These are phyloP conservation scores for Agaricus bisporus DNA, from an alignment of 768 basidiomycete species.

Conservation along the genomic window DNA sequence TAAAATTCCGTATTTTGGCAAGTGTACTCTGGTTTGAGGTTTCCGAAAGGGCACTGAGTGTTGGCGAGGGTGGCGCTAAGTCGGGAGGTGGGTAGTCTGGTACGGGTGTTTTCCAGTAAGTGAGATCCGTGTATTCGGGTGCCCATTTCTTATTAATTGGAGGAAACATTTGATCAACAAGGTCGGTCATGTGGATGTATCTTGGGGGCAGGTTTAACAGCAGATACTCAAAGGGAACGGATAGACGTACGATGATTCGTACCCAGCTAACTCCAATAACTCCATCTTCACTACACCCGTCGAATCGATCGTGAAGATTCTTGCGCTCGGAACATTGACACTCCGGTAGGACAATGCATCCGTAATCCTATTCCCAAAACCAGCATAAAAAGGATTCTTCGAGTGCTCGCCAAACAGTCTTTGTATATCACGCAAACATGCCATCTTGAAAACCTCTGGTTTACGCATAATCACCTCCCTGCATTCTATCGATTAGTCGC, in stretches of 20 bases:
- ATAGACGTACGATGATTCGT: constrained; percentile 81
- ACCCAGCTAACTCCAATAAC: constrained; percentile 91
- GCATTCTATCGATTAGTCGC: constrained; percentile 5
- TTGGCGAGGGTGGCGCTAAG: constrained; percentile 82
- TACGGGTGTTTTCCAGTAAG: constrained; percentile 86
- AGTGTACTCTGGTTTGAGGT: constrained; percentile 68
- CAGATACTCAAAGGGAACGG: not conserved
- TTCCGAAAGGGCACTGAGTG: constrained; percentile 91
- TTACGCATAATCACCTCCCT: constrained; percentile 99
- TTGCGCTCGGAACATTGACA: constrained; percentile 88
- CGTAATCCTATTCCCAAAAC: constrained; percentile 97
- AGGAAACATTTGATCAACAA: constrained; percentile 99
- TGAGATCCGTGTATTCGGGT: constrained; percentile 94
- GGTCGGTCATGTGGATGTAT: constrained; percentile 97
- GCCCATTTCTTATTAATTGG: constrained; percentile 87
- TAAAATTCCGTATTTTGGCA: constrained; percentile 71
- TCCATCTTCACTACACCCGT: constrained; percentile 96
- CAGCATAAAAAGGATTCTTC: constrained; percentile 87
- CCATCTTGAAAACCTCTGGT: constrained; percentile 99
- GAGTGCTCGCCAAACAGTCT: constrained; percentile 73
- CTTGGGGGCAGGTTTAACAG: constrained; percentile 29
- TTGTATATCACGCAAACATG: constrained; percentile 92
- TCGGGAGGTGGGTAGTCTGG: constrained; percentile 77
- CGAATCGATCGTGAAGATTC: constrained; percentile 97
- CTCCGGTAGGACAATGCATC: constrained; percentile 97